These are phyloP conservation scores for Magnaporthales sp. DNA, from an alignment of 2,329 filamentous ascomycete genomes.

Conservation along the genomic window DNA sequence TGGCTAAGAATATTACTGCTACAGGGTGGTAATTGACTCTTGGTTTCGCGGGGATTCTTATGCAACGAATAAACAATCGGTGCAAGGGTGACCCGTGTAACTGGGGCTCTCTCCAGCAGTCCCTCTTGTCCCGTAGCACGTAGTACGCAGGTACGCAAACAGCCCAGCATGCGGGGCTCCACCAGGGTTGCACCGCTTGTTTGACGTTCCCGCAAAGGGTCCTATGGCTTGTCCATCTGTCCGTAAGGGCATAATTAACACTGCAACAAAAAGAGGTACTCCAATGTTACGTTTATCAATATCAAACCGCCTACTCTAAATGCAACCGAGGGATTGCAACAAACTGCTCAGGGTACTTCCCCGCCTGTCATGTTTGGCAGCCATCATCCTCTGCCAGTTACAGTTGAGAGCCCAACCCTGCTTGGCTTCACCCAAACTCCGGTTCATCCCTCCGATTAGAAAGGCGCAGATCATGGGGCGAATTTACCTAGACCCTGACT, in stretches of 20 bases:
- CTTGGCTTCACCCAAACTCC: background rate
- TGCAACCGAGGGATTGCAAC: background rate
- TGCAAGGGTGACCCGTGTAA: background rate
- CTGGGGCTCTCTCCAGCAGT: background rate
- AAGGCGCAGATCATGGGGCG: background rate
- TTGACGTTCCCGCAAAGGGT: background rate
- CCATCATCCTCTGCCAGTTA: background rate
- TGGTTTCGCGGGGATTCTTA: background rate
- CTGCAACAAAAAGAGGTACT: background rate
- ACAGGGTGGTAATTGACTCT: background rate
- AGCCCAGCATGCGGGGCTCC: background rate
- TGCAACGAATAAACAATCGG: background rate
- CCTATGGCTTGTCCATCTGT: too few species aligned
- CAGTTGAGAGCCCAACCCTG: too few species aligned
- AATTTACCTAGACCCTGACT: background rate
- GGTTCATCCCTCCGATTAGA: background rate
- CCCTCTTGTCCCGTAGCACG: too few species aligned
- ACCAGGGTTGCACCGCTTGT: background rate
- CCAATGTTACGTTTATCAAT: background rate
- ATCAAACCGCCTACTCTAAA: background rate
- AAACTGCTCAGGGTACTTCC: background rate
- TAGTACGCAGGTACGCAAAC: too few species aligned
- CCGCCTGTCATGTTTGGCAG: background rate
- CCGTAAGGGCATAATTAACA: background rate
- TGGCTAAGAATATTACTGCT: background rate